phyloP scores from a whole-genome alignment of 805 yeast genomes.

The Yarrowia sp. region DNA sequence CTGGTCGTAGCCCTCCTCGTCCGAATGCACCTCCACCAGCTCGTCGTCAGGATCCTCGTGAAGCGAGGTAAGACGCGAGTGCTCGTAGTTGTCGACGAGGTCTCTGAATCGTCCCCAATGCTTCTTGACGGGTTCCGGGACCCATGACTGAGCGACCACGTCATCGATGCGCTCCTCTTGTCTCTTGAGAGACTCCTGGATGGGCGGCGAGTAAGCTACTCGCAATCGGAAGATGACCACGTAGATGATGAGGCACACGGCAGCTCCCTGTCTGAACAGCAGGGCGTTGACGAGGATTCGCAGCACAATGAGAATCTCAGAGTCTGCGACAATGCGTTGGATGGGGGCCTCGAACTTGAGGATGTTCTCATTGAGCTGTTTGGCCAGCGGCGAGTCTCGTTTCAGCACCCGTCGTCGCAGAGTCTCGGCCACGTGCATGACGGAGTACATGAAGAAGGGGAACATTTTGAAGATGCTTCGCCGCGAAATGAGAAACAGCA shows the following conservation, averaged over 20 bases:
- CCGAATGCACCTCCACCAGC: slow-evolving; percentile 24
- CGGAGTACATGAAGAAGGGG: slow-evolving; percentile 35
- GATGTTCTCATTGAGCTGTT: slow-evolving; percentile 53
- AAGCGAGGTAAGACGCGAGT: slow-evolving; percentile 39
- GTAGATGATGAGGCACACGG: slow-evolving; percentile 58
- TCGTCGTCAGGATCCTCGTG: slow-evolving; percentile 33
- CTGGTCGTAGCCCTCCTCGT: slow-evolving; percentile 33
- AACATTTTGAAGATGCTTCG: slow-evolving; percentile 26
- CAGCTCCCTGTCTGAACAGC: slow-evolving; percentile 67
- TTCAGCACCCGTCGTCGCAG: slow-evolving; percentile 27
- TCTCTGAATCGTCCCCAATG: slow-evolving; percentile 58
- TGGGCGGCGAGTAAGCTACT: slow-evolving; percentile 71
- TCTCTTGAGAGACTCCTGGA: slow-evolving; percentile 67
- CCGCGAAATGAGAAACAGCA: slow-evolving; percentile 19
- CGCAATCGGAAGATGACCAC: slow-evolving; percentile 72
- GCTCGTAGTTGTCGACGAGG: slow-evolving; percentile 43
- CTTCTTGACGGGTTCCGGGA: slow-evolving; percentile 58
- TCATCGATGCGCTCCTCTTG: slow-evolving; percentile 67
- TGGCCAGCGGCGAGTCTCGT: slow-evolving; percentile 41
- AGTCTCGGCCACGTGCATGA: slow-evolving; percentile 37
- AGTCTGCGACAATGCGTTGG: slow-evolving; percentile 60
- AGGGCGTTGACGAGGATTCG: slow-evolving; percentile 57
- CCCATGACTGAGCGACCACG: slow-evolving; percentile 56
- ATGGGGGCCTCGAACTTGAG: slow-evolving; percentile 59
- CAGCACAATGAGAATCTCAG: slow-evolving; percentile 58